Evolutionary conservation across 139 green algal species (phyloP), one percentile per base, ranked within the genome.

Genomic region (Coelastrella sp.): DNA sequence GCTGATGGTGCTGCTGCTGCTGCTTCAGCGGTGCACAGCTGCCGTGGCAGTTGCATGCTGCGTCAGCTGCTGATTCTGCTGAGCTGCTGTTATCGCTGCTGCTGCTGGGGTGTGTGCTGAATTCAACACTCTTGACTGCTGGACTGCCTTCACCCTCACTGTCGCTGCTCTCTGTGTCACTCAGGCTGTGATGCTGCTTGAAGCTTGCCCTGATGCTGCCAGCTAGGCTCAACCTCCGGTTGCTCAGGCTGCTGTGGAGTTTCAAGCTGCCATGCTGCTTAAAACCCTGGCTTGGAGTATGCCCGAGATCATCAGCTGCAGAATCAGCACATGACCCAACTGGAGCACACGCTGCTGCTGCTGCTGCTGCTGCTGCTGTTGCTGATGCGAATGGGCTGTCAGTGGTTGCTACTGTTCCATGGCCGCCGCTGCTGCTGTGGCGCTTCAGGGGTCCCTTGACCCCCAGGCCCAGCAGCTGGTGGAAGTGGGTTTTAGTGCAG

Each of bases 401-500:
- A 0, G 59, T 20, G 6, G 80, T 20, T 58, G 78, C 17, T 61
- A 59, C 80, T 86, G 68, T n/a, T 35, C 20, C 56, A 12, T 74
- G 80, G 20, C 17, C 58, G 19, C 49, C 6, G 59, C 58, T 56
- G 80, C 49, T 24, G 19, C 80, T 86, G 68, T 70, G 49, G 10
- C 49, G 84, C 35, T 61, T 70, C 84, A 88, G 84, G 8, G 85
- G 85, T 8, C 85, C 85, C 17, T 75, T 73, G 6, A 91, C 80
- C 6, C 90, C 84, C 24, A 56, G 19, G n/a, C 25, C 60, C 9
- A 92, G 90, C 68, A 92, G 90, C 22, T 58, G 17, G 57, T 87
- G 78, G 85, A 92, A 92, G 78, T 92, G 90, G 9, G 58, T 57
- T 79, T 84, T 76, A n/a, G 84, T 91, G 65, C 78, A 84, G n/a